Evolutionary conservation across 306 rosid species (phyloP), one percentile per base, ranked within the genome.

Genomic region (Fragaria ananassa): DNA sequence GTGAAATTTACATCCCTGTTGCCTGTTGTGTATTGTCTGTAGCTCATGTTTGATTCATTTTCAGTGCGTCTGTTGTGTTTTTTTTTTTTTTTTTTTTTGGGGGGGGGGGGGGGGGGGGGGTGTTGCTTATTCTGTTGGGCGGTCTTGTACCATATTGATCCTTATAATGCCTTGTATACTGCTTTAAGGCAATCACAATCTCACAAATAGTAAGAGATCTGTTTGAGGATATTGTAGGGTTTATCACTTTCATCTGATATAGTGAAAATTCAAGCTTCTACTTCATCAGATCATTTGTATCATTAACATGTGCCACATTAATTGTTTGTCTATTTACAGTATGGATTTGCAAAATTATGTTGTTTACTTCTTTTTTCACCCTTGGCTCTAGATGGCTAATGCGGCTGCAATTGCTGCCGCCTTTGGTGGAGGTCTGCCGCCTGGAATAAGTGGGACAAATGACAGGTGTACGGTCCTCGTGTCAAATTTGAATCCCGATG

Each of bases 381-480:
- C 46, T 81, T 73, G 79, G 68, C 71, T 76, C 45, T 88, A 92
- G 99, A 89, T 90, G 97, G 84, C 93, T 42, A 92, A 96, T 76
- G 92, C 93, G 21, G 91, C 97, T 10, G 98, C 98, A 62, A 89
- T 92, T 80, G 93, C 97, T 15, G 88, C 98, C 53, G 97, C 98
- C 81, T 92, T 92, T 65, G 99, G 91, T 35, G 99, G 97, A 81
- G 96, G 97, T 80, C 83, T 96, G 86, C 99, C 99, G 72, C 99
- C 96, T 72, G 99, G 98, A 60, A 86, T 96, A 62, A 91, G 93
- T 42, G 99, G 99, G 81, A 91, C 99, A 31, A 96, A 96, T 80
- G 99, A 96, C 68, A 88, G 97, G 87, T 92, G 99, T 87, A 96
- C 98, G 23, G 84, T 96, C 57, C 97, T 96, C 39, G 98, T 91